A percentile compares a stretch with the other conserved stretches of the same genome.
Evolutionary conservation across 139 green algal genomes (phyloP).

Genomic region (Chlamydomonas sp.): DNA sequence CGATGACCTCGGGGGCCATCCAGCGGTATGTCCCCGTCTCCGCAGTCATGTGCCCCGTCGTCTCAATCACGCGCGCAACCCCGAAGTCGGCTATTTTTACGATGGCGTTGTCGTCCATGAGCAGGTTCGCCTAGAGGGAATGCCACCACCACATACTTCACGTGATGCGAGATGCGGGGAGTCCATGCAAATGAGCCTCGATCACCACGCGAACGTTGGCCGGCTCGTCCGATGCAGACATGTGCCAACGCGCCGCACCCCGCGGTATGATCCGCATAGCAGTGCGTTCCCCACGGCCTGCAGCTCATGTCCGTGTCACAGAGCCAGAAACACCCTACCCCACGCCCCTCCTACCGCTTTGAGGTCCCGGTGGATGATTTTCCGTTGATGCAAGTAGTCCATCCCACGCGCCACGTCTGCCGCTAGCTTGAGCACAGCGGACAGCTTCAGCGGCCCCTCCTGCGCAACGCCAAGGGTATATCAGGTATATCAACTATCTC

Average conservation of each 20-base stretch:
- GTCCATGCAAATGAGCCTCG: no score
- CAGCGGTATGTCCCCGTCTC: conserved; percentile 99
- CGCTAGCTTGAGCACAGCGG: conserved; percentile 81
- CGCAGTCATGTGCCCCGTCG: conserved; percentile 94
- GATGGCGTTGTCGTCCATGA: conserved; percentile 94
- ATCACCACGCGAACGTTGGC: no score
- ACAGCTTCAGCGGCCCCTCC: conserved; percentile 69
- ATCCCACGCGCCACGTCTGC: conserved; percentile 95
- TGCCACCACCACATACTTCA: neutral
- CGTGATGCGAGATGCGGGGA: neutral
- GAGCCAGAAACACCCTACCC: conserved; percentile 45
- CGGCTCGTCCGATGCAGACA: no score
- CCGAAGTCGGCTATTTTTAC: conserved; percentile 98
- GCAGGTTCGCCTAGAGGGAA: conserved; percentile 89
- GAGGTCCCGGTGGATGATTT: conserved; percentile 93
- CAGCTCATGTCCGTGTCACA: neutral
- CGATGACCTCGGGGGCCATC: conserved; percentile 99
- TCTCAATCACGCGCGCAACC: conserved; percentile 91
- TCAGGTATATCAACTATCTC: neutral
- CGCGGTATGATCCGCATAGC: no score
- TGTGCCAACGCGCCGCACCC: no score
- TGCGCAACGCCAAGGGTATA: conserved; percentile 18
- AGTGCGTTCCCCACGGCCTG: no score
- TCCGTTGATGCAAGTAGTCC: conserved; percentile 99
- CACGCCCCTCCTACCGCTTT: conserved; percentile 11